Conservation (phyloP, 371 early-diverging fungal species). For the Mortierella sp. region DNA sequence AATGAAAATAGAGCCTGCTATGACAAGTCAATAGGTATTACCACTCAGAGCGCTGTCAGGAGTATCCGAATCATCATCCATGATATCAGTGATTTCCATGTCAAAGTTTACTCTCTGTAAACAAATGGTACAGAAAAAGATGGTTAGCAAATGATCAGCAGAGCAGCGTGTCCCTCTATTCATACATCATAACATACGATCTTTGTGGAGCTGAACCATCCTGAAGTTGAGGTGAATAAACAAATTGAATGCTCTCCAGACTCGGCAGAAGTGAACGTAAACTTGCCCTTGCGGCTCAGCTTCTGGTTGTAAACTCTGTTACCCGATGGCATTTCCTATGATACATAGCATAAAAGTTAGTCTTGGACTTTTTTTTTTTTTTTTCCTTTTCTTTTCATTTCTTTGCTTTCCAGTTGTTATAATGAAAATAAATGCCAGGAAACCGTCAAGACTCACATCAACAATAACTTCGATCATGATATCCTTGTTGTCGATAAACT, state of each 20-base stretch:
- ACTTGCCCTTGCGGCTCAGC: slow-evolving; percentile 79
- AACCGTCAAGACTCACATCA: slow-evolving; percentile 14
- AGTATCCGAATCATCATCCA: slow-evolving; percentile 34
- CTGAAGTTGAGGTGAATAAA: slow-evolving; percentile 69
- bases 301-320: slow-evolving; percentile 80
- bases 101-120: slow-evolving; percentile 44
- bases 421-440: background rate
- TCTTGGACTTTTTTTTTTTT: background rate
- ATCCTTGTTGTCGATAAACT: slow-evolving; percentile 82
- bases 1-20: background rate
- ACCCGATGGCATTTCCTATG: slow-evolving; percentile 68
- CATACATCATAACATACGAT: slow-evolving; percentile 18
- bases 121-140: background rate
- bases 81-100: slow-evolving; percentile 32
- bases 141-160: no score
- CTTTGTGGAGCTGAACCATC: slow-evolving; percentile 65
- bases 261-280: slow-evolving; percentile 89
- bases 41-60: slow-evolving; percentile 70
- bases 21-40: slow-evolving; percentile 21
- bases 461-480: slow-evolving; percentile 81
- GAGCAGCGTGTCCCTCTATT: background rate
- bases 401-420: no score
- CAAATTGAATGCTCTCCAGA: slow-evolving; percentile 94
- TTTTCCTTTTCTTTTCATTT: background rate
- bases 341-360: background rate